Conservation (phyloP, 2,329 filamentous ascomycete species). For the Alternaria atra region DNA sequence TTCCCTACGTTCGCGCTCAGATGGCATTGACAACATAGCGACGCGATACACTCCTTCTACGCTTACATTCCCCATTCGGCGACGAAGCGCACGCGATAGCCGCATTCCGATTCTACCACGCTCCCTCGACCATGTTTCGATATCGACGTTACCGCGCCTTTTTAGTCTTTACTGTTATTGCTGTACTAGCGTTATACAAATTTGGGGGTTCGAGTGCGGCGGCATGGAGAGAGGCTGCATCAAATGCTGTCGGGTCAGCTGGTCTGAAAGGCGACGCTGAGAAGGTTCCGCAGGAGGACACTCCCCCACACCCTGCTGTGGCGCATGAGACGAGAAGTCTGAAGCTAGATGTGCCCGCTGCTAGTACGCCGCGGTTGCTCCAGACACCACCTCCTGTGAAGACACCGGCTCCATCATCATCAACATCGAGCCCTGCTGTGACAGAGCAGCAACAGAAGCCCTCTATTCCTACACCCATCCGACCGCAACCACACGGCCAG, state of each 20-base stretch:
- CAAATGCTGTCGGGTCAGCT: slow-evolving; percentile 29
- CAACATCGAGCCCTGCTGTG: slow-evolving; percentile 19
- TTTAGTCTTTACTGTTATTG: slow-evolving; percentile 63
- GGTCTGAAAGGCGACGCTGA: slow-evolving; percentile 28
- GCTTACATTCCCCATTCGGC: slow-evolving; percentile 6
- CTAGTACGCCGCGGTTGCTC: slow-evolving; percentile 32
- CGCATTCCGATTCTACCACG: slow-evolving; percentile 9
- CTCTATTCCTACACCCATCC: slow-evolving; percentile 25
- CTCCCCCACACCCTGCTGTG: slow-evolving; percentile 35
- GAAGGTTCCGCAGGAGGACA: slow-evolving; percentile 26
- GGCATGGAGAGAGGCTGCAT: slow-evolving; percentile 46
- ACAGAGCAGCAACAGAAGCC: slow-evolving; percentile 26
- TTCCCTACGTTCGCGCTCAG: slow-evolving; percentile 9
- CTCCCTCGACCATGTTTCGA: slow-evolving; percentile 60
- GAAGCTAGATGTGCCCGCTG: slow-evolving; percentile 42
- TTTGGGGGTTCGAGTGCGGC: slow-evolving; percentile 59
- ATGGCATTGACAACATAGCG: slow-evolving; percentile 33
- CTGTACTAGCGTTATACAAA: slow-evolving; percentile 64
- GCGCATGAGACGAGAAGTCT: slow-evolving; percentile 46
- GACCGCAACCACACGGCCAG: slow-evolving; percentile 22
- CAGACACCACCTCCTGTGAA: slow-evolving; percentile 45
- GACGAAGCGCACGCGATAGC: slow-evolving; percentile 22
- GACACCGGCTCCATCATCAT: slow-evolving; percentile 21
- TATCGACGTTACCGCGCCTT: slow-evolving; percentile 70
- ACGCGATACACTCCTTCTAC: slow-evolving; percentile 6